Percentiles rank a stretch among this genome's conserved stretches.
Conservation (phyloP, 768 basidiomycete genomes). For the Serendipita sp. region DNA sequence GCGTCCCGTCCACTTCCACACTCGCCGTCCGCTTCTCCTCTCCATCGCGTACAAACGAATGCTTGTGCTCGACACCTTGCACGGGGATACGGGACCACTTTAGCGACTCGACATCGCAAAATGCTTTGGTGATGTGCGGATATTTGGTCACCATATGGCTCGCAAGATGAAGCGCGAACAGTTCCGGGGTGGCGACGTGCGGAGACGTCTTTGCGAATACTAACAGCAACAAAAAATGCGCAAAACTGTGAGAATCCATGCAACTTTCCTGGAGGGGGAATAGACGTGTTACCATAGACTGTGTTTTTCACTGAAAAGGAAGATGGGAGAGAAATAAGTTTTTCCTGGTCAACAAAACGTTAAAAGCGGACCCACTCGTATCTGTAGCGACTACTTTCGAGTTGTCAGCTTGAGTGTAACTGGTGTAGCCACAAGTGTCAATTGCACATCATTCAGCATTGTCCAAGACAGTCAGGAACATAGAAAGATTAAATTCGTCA, state of each 20-base stretch:
- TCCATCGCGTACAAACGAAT: slow-evolving; percentile 78
- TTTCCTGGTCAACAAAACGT: neutral
- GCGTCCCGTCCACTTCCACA: slow-evolving; percentile 50
- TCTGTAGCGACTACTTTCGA: slow-evolving; percentile 81
- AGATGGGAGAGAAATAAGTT: neutral
- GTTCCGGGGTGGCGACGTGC: slow-evolving; percentile 65
- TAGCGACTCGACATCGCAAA: slow-evolving; percentile 59
- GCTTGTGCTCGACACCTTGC: slow-evolving; percentile 37
- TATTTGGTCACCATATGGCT: slow-evolving; percentile 72
- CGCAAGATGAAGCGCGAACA: slow-evolving; percentile 77
- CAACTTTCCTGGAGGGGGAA: neutral
- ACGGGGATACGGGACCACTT: slow-evolving; percentile 71
- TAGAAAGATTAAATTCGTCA: too few relatives aligned
- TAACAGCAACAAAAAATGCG: slow-evolving; percentile 8
- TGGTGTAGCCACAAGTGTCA: slow-evolving; percentile 16
- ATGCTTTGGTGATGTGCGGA: slow-evolving; percentile 53
- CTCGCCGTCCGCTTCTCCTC: slow-evolving; percentile 69
- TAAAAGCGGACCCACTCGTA: slow-evolving; percentile 43
- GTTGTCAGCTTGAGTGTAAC: slow-evolving; percentile 85
- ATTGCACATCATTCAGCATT: too few relatives aligned
- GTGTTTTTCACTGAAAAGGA: slow-evolving; percentile 31
- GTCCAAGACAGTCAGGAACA: too few relatives aligned
- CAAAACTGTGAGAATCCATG: neutral
- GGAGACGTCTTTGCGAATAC: slow-evolving; percentile 76
- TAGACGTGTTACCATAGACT: slow-evolving; percentile 20